A percentile compares a stretch with the other conserved stretches of the same genome.
These are phyloP conservation scores for Thelonectria discophora DNA, from an alignment of 2,329 filamentous ascomycete genomes.

Conservation along the genomic window DNA sequence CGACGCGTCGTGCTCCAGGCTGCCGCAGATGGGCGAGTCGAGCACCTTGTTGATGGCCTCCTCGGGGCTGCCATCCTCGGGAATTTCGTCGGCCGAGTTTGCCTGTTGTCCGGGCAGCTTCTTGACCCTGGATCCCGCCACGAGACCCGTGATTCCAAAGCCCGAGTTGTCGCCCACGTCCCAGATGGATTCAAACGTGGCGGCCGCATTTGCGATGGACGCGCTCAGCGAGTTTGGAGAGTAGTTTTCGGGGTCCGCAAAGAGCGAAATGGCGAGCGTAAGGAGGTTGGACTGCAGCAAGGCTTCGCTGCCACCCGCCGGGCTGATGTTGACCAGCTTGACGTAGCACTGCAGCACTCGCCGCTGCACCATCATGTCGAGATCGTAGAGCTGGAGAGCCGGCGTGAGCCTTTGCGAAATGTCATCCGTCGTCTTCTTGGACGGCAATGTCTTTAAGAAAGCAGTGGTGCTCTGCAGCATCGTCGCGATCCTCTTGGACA, in stretches of 20 bases:
- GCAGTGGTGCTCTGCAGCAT: constrained; percentile 96
- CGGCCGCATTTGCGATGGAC: constrained; percentile 89
- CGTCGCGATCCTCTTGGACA: constrained; percentile 87
- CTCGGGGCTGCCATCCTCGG: constrained; percentile 68
- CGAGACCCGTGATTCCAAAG: constrained; percentile 89
- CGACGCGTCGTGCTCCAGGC: constrained; percentile 89
- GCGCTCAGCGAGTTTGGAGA: constrained; percentile 85
- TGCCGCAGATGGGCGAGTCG: constrained; percentile 78
- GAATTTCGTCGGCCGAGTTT: constrained; percentile 52
- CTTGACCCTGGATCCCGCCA: constrained; percentile 78
- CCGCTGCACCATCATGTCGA: constrained; percentile 91
- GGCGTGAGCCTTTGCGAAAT: constrained; percentile 84
- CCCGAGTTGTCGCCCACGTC: constrained; percentile 94
- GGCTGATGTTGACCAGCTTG: constrained; percentile 87
- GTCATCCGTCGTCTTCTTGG: constrained; percentile 87
- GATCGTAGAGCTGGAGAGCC: constrained; percentile 86
- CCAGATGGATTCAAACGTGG: constrained; percentile 93
- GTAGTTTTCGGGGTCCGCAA: constrained; percentile 92
- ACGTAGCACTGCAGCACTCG: constrained; percentile 95
- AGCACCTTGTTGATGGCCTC: constrained; percentile 69
- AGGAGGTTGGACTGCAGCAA: constrained; percentile 91
- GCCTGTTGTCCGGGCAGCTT: constrained; percentile 76
- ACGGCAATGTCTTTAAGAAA: constrained; percentile 85
- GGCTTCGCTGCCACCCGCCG: constrained; percentile 83
- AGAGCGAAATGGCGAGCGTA: constrained; percentile 87